Evolutionary conservation across 495 filamentous ascomycete species (phyloP).

Genomic region (Penicillium coffeae): DNA sequence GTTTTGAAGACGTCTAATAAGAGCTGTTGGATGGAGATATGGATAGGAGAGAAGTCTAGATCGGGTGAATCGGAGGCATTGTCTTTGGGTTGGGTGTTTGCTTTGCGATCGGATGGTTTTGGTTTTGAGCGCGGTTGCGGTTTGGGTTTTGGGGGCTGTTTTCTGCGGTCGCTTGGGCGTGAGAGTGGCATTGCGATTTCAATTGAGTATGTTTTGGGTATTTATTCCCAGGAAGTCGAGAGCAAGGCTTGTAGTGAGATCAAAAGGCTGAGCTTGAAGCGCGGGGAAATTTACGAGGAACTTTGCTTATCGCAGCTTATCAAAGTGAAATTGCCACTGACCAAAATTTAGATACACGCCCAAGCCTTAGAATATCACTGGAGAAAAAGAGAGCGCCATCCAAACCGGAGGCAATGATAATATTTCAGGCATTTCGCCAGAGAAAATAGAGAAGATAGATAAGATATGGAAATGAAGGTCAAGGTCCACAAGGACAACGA

Average conservation of each 20-base stretch:
- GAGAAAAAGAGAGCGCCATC: slow-evolving; percentile 14
- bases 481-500: slow-evolving; percentile 20
- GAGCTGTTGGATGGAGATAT: slow-evolving; percentile 61
- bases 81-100: slow-evolving; percentile 9
- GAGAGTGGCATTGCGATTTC: slow-evolving; percentile 5
- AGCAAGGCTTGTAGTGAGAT: not conserved
- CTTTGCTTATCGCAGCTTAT: slow-evolving; percentile 21
- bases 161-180: slow-evolving; percentile 11
- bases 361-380: slow-evolving; percentile 6
- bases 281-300: slow-evolving; percentile 4
- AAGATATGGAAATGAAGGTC: slow-evolving; percentile 9
- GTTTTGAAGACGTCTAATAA: slow-evolving; percentile 73
- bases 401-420: slow-evolving; percentile 23
- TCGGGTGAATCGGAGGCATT: slow-evolving; percentile 14
- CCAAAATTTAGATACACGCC: slow-evolving; percentile 5
- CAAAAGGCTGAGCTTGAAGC: not conserved
- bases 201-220: not conserved
- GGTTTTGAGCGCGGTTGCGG: slow-evolving; percentile 5
- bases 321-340: slow-evolving; percentile 19
- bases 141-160: slow-evolving; percentile 3
- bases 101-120: slow-evolving; percentile 16
- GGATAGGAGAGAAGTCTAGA: slow-evolving; percentile 29
- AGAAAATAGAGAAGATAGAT: slow-evolving; percentile 8
- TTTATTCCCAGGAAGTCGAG: not conserved
- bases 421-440: slow-evolving; percentile 12